Conservation (phyloP, 2,329 filamentous ascomycete species). For the Cryoendolithus antarcticus region DNA sequence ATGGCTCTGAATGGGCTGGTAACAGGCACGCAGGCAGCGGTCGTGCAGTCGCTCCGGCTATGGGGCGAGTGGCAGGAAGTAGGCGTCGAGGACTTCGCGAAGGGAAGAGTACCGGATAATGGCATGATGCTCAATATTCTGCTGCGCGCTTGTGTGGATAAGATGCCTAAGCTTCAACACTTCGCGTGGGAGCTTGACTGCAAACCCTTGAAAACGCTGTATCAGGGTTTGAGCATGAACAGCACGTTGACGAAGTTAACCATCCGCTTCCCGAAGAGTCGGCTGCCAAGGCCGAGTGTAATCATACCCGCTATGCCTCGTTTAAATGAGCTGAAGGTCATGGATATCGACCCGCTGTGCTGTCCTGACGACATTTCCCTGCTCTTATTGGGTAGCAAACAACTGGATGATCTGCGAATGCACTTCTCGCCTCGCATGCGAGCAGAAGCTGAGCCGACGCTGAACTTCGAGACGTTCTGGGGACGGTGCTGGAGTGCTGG, state of each 20-base stretch:
- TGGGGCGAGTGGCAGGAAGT: conserved; percentile 46
- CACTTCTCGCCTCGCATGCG: conserved; percentile 54
- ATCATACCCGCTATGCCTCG: conserved; percentile 45
- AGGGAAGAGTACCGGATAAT: conserved; percentile 49
- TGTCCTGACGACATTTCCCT: conserved; percentile 51
- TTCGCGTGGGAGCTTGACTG: conserved; percentile 52
- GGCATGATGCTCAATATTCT: conserved; percentile 52
- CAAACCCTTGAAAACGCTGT: conserved; percentile 47
- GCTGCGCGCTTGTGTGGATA: conserved; percentile 46
- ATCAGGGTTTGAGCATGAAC: conserved; percentile 41
- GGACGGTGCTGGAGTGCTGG: conserved; percentile 39
- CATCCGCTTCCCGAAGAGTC: conserved; percentile 42
- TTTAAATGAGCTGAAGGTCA: conserved; percentile 40
- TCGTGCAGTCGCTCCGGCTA: conserved; percentile 42
- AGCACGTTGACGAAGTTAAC: conserved; percentile 41
- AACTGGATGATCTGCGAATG: conserved; percentile 42
- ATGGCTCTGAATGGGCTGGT: conserved; percentile 53
- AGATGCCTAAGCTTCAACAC: conserved; percentile 41
- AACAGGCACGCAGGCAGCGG: conserved; percentile 39
- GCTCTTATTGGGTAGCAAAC: conserved; percentile 40
- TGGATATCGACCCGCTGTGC: conserved; percentile 51
- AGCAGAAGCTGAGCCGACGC: conserved; percentile 43
- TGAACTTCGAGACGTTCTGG: conserved; percentile 43
- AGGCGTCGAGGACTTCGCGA: conserved; percentile 45
- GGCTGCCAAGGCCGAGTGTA: conserved; percentile 45